phyloP scores from a whole-genome alignment of 2,329 filamentous ascomycete genomes.

The Botrytis sinoallii region DNA sequence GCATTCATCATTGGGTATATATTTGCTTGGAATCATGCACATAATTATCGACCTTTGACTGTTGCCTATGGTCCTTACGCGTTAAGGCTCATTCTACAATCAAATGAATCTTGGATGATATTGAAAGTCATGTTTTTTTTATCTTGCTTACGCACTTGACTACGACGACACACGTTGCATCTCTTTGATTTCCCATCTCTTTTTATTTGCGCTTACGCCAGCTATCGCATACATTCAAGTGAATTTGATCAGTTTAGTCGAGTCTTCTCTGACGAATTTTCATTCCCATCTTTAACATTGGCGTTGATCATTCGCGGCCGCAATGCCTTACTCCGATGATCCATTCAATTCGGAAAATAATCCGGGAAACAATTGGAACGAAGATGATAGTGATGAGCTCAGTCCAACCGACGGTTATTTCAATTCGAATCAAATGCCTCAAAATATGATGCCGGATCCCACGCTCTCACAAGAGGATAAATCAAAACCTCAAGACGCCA shows the following conservation, averaged over 20 bases:
- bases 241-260: background rate
- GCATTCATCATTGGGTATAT: background rate
- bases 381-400: slow-evolving; percentile 28
- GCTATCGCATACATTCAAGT: background rate
- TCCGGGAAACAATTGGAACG: slow-evolving; percentile 20
- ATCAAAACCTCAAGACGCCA: background rate
- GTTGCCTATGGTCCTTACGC: background rate
- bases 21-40: background rate
- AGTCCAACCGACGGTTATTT: slow-evolving; percentile 37
- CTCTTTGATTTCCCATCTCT: background rate
- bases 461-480: background rate
- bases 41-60: background rate
- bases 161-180: background rate
- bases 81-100: background rate
- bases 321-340: slow-evolving; percentile 28
- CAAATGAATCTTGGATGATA: background rate
- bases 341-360: slow-evolving; percentile 28
- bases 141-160: slow-evolving; percentile 5
- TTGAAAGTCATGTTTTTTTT: background rate
- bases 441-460: slow-evolving; percentile 11
- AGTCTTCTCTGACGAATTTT: background rate
- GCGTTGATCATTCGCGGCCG: background rate
- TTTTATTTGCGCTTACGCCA: background rate
- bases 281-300: no score
- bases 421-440: slow-evolving; percentile 24